phyloP scores from a whole-genome alignment of 208 protist genomes.

The Leishmania aethiopica region DNA sequence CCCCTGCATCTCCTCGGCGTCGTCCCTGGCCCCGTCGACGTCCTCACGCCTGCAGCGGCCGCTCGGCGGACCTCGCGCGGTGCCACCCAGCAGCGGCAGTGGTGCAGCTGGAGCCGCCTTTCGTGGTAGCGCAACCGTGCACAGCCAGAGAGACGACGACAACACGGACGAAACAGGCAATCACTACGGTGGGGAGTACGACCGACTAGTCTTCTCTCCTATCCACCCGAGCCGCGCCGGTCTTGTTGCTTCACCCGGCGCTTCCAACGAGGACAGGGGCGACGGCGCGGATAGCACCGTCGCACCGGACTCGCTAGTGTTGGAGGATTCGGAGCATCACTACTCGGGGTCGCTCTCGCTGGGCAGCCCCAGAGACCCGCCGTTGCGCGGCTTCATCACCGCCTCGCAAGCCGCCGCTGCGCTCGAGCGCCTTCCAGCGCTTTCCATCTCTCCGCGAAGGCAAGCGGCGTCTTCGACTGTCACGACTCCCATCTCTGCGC shows the following conservation, averaged over 20 bases:
- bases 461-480: neutral
- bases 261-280: neutral
- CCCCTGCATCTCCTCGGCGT: neutral
- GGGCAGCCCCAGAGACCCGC: neutral
- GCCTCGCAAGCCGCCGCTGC: conserved; percentile 11
- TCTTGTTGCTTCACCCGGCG: neutral
- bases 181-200: conserved; percentile 15
- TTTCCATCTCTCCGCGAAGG: neutral
- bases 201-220: conserved; percentile 13
- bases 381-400: neutral
- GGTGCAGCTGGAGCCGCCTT: neutral
- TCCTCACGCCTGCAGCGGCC: neutral
- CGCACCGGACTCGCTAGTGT: neutral
- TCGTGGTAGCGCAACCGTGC: neutral
- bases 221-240: neutral
- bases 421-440: conserved; percentile 5
- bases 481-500: neutral
- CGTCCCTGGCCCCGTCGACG: neutral
- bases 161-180: neutral
- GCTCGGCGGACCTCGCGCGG: neutral
- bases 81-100: neutral
- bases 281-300: neutral
- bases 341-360: neutral
- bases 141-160: neutral
- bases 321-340: neutral